Percentiles rank a stretch among this genome's conserved stretches.
Conservation (phyloP, 768 basidiomycete species). For the Pleurotus salmoneostramineus region DNA sequence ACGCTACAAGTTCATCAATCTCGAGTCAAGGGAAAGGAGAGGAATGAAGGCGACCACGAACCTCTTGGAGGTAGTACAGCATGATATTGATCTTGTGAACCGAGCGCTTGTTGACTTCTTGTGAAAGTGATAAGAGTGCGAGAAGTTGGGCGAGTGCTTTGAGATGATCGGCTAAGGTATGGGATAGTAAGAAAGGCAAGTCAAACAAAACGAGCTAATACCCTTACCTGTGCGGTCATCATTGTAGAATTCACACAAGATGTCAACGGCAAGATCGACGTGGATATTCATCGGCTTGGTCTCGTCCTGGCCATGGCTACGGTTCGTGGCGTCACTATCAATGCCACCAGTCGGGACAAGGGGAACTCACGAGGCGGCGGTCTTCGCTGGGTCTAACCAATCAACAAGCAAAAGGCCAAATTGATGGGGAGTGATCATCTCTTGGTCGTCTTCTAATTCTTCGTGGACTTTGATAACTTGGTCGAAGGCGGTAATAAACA, state of each 20-base stretch:
- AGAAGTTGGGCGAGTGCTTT: conserved; percentile 64
- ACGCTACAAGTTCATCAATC: conserved; percentile 33
- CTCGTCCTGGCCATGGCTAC: conserved; percentile 12
- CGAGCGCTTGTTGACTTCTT: conserved; percentile 27
- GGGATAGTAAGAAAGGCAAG: neutral
- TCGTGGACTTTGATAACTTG: conserved; percentile 53
- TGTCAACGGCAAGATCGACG: conserved; percentile 53
- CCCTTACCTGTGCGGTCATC: conserved; percentile 40
- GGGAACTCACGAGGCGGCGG: conserved; percentile 37
- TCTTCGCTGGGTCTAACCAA: conserved; percentile 85
- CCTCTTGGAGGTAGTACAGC: conserved; percentile 46
- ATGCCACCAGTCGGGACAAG: neutral
- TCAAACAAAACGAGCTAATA: neutral
- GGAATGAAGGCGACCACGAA: conserved; percentile 17
- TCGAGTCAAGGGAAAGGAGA: neutral
- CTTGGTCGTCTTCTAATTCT: conserved; percentile 67
- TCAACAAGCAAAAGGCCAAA: conserved; percentile 79
- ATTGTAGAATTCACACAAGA: conserved; percentile 45
- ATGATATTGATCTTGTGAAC: conserved; percentile 47
- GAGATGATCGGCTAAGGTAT: conserved; percentile 47
- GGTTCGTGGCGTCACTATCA: conserved; percentile 1
- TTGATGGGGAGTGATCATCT: conserved; percentile 70
- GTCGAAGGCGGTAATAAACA: conserved; percentile 68
- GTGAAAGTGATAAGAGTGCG: conserved; percentile 51
- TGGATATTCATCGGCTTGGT: conserved; percentile 34